Conservation (phyloP, 768 basidiomycete genomes). For the Termitomyces sp. region DNA sequence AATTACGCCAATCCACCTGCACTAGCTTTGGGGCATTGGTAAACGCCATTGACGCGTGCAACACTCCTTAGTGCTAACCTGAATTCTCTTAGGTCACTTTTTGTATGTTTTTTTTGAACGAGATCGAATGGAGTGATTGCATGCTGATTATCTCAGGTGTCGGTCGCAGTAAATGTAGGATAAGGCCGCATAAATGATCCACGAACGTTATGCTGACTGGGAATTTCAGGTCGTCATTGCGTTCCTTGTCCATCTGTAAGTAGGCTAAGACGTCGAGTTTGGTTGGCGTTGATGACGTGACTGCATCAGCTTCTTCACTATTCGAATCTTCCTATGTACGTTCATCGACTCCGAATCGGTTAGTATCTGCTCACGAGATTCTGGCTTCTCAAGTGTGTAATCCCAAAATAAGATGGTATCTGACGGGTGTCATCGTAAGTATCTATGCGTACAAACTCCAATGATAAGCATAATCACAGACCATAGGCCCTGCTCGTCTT, state of each 20-base stretch:
- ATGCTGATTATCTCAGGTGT: constrained; percentile 20
- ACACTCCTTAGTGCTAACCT: neutral
- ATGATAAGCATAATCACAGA: neutral
- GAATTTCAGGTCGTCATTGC: constrained; percentile 25
- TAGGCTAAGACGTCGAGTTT: constrained; percentile 12
- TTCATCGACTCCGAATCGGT: neutral
- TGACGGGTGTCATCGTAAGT: constrained; percentile 30
- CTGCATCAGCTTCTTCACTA: constrained; percentile 30
- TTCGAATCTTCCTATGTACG: constrained; percentile 31
- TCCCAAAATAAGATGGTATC: constrained; percentile 30
- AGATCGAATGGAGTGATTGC: neutral
- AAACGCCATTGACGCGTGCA: constrained; percentile 2
- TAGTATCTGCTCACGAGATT: neutral
- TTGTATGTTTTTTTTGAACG: constrained; percentile 25
- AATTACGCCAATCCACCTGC: constrained; percentile 36
- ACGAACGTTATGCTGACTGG: neutral
- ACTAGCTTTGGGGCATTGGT: constrained; percentile 37
- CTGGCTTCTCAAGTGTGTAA: constrained; percentile 27
- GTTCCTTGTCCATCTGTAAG: constrained; percentile 32
- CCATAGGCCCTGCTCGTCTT: constrained; percentile 25
- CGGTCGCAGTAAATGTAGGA: constrained; percentile 26
- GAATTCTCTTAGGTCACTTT: constrained; percentile 30
- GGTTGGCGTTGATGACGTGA: neutral
- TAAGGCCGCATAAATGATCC: neutral
- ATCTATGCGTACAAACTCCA: neutral